These are phyloP conservation scores for Myxozyma melibiosi DNA, from an alignment of 805 yeast genomes.

Conservation along the genomic window DNA sequence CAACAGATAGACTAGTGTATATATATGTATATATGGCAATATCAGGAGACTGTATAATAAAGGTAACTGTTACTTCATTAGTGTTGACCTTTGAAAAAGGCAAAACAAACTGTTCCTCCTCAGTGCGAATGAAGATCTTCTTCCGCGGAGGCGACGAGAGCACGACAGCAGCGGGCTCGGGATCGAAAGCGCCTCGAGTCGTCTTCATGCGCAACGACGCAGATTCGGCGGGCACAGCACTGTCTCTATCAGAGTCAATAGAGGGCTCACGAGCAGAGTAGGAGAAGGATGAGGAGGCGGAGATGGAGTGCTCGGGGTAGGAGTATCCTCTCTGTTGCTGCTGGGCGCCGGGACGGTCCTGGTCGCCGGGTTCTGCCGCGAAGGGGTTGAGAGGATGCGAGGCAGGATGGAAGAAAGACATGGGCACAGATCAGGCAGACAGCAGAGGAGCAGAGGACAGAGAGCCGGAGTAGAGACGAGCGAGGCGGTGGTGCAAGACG, in stretches of 20 bases:
- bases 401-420: conserved; percentile 30
- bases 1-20: neutral
- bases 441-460: neutral
- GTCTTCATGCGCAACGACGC: too few species aligned
- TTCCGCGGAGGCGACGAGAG: conserved; percentile 13
- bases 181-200: too few species aligned
- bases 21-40: neutral
- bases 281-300: too few species aligned
- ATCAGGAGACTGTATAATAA: neutral
- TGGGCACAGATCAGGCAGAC: neutral
- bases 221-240: too few species aligned
- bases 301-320: too few species aligned
- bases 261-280: too few species aligned
- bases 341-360: too few species aligned
- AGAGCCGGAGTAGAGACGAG: too few species aligned
- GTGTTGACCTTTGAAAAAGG: conserved; percentile 28
- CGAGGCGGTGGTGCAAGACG: too few species aligned
- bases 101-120: conserved; percentile 29
- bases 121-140: conserved; percentile 28
- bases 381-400: conserved; percentile 28
- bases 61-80: conserved; percentile 15
- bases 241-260: too few species aligned
- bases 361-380: conserved; percentile 11
- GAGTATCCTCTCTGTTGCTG: too few species aligned
- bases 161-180: neutral